A percentile compares a stretch with the other conserved stretches of the same genome.
Evolutionary conservation across 768 basidiomycete genomes (phyloP).

Genomic region (Boletus sp.): DNA sequence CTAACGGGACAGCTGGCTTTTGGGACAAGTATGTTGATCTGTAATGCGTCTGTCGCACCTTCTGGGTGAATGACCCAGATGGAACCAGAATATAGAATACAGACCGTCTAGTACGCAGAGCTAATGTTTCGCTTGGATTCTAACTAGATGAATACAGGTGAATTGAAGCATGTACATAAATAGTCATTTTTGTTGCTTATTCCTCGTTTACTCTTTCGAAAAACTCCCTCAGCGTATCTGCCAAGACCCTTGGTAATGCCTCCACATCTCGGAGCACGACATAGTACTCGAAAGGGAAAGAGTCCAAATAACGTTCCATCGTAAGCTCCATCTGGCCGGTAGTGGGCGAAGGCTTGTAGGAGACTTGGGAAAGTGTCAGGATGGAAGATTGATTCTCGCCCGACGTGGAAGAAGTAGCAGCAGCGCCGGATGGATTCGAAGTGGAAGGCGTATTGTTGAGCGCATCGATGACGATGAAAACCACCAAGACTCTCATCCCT

Average conservation of each 20-base stretch:
- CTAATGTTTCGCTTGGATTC: neutral
- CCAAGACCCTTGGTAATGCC: slow-evolving; percentile 85
- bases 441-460: slow-evolving; percentile 49
- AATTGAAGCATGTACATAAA: neutral
- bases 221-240: slow-evolving; percentile 87
- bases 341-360: slow-evolving; percentile 55
- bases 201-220: slow-evolving; percentile 81
- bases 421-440: slow-evolving; percentile 6
- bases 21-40: slow-evolving; percentile 70
- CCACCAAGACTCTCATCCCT: slow-evolving; percentile 90
- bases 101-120: neutral
- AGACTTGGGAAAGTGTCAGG: slow-evolving; percentile 87
- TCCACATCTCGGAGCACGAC: slow-evolving; percentile 90
- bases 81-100: neutral
- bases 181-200: slow-evolving; percentile 6
- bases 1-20: slow-evolving; percentile 77
- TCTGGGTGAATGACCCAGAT: neutral
- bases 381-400: slow-evolving; percentile 64
- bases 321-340: slow-evolving; percentile 79
- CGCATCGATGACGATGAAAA: slow-evolving; percentile 94
- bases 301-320: slow-evolving; percentile 86
- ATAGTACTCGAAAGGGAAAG: slow-evolving; percentile 98
- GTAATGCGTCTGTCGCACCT: neutral
- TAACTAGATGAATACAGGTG: neutral
- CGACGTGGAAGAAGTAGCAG: slow-evolving; percentile 13